Evolutionary conservation across 768 basidiomycete species (phyloP), one percentile per base, ranked within the genome.

Genomic region (Podaxis mareebaensis): DNA sequence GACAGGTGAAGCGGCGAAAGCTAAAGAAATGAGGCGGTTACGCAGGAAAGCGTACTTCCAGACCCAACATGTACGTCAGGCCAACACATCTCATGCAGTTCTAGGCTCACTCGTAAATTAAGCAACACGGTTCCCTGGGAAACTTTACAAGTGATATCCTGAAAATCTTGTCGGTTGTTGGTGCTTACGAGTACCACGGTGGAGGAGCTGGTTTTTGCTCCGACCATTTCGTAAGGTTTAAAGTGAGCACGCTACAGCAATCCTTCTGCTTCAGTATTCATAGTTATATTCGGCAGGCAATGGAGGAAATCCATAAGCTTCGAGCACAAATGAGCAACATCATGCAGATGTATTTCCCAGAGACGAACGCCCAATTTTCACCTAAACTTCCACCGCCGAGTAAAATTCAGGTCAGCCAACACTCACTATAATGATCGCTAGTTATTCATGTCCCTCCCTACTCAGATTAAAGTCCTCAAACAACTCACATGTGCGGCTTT

Each of bases 301-400:
- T 99, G 96, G 93, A 97, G 76, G 97, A 99, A 77, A 96, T 97
- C 39, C 97, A 96, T 74, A 98, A 99, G 72, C 81, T 99, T 4
- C 86, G 95, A 39, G 83, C 87, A 0, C 97, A 99, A 70, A 90
- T 99, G 61, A 91, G 85, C 68, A 85, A 83, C 62, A 95, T 99
- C 51, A 92, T 96, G 4, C 81, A 83, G 61, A 78, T 83, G n/a
- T 91, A 91, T 70, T 93, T 95, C 66, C 85, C 89, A 3, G 84
- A 82, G 3, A 74, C 81, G 4, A 81, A 89, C 59, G 77, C 84
- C 1, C 85, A 83, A 10, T 89, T 92, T 67, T 74, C 79, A 3
- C 82, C 83, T 3, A 86, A 89, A 62, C 78, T 98, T 12, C 71
- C 77, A 42, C 96, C 95, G 22, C 97, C 97, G 0, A 87, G 70